These are phyloP conservation scores for Exophiala oligosperma DNA, from an alignment of 2,329 filamentous ascomycete species.

Conservation along the genomic window DNA sequence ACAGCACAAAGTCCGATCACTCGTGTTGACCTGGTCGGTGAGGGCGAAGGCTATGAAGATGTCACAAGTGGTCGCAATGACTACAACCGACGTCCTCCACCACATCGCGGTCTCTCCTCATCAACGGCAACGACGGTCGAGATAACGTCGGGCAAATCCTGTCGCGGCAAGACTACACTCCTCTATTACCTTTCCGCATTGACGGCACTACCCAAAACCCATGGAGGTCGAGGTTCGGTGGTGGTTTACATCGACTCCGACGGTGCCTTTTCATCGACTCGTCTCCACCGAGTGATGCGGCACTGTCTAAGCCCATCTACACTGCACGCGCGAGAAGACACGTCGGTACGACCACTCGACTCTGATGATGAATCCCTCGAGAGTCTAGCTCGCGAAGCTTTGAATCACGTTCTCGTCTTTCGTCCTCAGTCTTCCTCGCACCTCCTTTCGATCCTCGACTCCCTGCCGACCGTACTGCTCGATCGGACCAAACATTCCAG, in stretches of 20 bases:
- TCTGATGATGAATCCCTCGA: background rate
- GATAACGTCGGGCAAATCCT: slow-evolving; percentile 52
- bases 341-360: too few relatives aligned
- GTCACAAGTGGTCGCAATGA: too few relatives aligned
- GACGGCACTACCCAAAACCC: slow-evolving; percentile 49
- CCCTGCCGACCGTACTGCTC: slow-evolving; percentile 54
- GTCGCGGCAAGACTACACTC: slow-evolving; percentile 59
- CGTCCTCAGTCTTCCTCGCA: slow-evolving; percentile 53
- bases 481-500: slow-evolving; percentile 39
- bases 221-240: slow-evolving; percentile 48
- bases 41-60: background rate
- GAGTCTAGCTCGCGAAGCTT: slow-evolving; percentile 24
- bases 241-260: slow-evolving; percentile 60
- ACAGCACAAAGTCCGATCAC: background rate
- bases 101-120: too few relatives aligned
- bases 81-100: too few relatives aligned
- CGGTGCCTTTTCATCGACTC: slow-evolving; percentile 52
- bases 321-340: too few relatives aligned
- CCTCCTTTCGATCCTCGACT: slow-evolving; percentile 50
- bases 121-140: slow-evolving; percentile 47
- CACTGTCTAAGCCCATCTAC: slow-evolving; percentile 23
- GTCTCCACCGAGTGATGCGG: slow-evolving; percentile 42
- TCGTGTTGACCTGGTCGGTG: background rate
- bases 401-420: slow-evolving; percentile 61
- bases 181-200: slow-evolving; percentile 57